Base-by-base conservation (phyloP, 208 protist genomes). In the Crithidia fasciculata region DNA sequence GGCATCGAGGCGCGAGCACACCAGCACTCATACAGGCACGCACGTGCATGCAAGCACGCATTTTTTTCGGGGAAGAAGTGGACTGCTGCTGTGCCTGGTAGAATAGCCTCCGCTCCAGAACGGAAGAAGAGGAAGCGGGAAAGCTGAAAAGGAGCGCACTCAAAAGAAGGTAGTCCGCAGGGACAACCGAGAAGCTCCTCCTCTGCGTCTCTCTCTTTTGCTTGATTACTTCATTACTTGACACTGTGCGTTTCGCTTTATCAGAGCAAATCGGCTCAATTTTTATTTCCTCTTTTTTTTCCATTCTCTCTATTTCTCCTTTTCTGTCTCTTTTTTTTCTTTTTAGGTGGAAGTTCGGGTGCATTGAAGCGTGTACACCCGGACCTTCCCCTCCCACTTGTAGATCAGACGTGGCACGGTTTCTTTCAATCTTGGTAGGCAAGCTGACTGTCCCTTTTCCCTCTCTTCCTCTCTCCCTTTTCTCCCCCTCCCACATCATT, bases 401-500 rank as follows among this genome's bases (percentile, higher is more conserved):
- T 28, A 28, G 28, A 28, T 28, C 28, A 28, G 28, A 28, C 28
- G 28, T 28, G 28, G 28, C 28, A 28, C 28, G 28, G 28, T 28
- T 28, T 28, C 28, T 28, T 28, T 28, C 28, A 28, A 28, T 1
- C 1, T 28, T 28, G 28, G 28, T 28, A 28, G 28, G 28, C 28
- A 28, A 28, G 28, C 28, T 28, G 28, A 28, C 28, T 28, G 28
- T 28, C 18, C 53, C n/a, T 65, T 59, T 43, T 37, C 47, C 50
- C 52, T 45, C 37, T 28, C 59, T 60, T 65, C 16, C 43, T 73
- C 44, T 69, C 60, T 45, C 57, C 18, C 45, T 58, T 55, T 62
- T 18, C 39, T 49, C 8, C 41, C 39, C 8, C 59, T 66, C n/a
- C n/a, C 15, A 15, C 37, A 43, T 63, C 40, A 47, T 41, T 57